A percentile compares a stretch with the other conserved stretches of the same genome.
These are phyloP conservation scores for Amylostereum areolatum DNA, from an alignment of 1,284 basidiomycete genomes.

Conservation along the genomic window DNA sequence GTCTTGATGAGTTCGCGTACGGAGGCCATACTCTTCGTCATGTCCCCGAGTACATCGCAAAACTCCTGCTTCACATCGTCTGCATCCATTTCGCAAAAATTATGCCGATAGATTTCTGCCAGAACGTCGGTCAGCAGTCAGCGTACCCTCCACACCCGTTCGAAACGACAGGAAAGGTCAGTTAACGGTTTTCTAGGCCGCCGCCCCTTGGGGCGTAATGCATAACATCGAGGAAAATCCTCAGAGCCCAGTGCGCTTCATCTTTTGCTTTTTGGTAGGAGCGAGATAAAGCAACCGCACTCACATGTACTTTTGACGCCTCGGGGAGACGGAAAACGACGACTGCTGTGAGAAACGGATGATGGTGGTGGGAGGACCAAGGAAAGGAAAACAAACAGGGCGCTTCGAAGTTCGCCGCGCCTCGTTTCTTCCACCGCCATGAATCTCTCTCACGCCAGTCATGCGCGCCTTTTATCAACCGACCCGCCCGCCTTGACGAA, in stretches of 20 bases:
- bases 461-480: too few species aligned
- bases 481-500: too few species aligned
- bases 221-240: constrained; percentile 50
- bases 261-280: constrained; percentile 26
- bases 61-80: constrained; percentile 23
- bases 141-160: not conserved
- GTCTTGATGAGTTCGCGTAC: constrained; percentile 51
- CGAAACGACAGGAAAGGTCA: constrained; percentile 34
- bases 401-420: too few species aligned
- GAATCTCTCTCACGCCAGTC: too few species aligned
- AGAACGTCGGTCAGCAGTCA: not conserved
- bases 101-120: constrained; percentile 4
- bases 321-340: too few species aligned
- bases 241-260: constrained; percentile 93
- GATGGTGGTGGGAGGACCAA: too few species aligned
- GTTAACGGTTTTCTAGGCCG: constrained; percentile 90
- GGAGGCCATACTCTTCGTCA: constrained; percentile 56
- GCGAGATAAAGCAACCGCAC: too few species aligned
- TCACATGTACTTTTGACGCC: too few species aligned
- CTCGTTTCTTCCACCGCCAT: too few species aligned
- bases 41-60: constrained; percentile 47
- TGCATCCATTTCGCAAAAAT: constrained; percentile 4
- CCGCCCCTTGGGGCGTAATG: constrained; percentile 66
- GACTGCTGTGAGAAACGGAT: too few species aligned
- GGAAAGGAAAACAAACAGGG: too few species aligned